Conservation (phyloP, 2,329 filamentous ascomycete species). For the Aureobasidium subglaciale region DNA sequence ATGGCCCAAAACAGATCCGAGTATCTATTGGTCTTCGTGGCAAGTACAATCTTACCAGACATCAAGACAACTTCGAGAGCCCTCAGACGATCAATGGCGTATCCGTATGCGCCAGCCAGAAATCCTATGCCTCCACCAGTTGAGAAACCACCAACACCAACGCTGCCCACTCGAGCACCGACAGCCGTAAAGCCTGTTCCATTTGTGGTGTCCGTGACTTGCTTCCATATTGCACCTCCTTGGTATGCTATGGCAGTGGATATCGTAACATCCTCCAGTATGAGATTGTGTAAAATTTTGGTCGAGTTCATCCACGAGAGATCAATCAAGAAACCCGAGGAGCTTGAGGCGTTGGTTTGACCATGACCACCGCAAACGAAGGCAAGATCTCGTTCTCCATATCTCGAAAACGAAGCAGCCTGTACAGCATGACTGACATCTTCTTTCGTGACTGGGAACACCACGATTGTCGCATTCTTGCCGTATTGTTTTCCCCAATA, state of each 20-base stretch:
- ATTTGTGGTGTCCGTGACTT: constrained; percentile 12
- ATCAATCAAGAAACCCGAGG: constrained; percentile 17
- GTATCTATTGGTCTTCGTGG: constrained; percentile 32
- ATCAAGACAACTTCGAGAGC: constrained; percentile 41
- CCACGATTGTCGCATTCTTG: constrained; percentile 14
- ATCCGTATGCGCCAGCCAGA: constrained; percentile 15
- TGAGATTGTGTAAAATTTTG: constrained; percentile 13
- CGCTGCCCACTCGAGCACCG: constrained; percentile 15
- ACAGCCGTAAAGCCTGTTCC: constrained; percentile 15
- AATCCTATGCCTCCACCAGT: constrained; percentile 17
- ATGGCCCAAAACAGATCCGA: constrained; percentile 46
- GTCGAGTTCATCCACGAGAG: constrained; percentile 17
- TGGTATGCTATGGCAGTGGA: constrained; percentile 15
- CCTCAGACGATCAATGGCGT: constrained; percentile 15
- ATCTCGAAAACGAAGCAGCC: constrained; percentile 4
- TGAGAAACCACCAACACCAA: constrained; percentile 17
- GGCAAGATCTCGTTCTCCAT: constrained; percentile 15
- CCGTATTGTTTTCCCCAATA: constrained; percentile 16
- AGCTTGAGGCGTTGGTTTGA: constrained; percentile 16
- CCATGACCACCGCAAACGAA: constrained; percentile 17
- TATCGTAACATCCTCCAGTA: constrained; percentile 1
- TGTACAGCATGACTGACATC: constrained; percentile 15
- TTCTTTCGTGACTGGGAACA: constrained; percentile 15
- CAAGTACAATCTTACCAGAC: constrained; percentile 42
- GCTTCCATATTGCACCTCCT: constrained; percentile 16